phyloP scores from a whole-genome alignment of 805 yeast species.

The Saturnispora halmiae region DNA sequence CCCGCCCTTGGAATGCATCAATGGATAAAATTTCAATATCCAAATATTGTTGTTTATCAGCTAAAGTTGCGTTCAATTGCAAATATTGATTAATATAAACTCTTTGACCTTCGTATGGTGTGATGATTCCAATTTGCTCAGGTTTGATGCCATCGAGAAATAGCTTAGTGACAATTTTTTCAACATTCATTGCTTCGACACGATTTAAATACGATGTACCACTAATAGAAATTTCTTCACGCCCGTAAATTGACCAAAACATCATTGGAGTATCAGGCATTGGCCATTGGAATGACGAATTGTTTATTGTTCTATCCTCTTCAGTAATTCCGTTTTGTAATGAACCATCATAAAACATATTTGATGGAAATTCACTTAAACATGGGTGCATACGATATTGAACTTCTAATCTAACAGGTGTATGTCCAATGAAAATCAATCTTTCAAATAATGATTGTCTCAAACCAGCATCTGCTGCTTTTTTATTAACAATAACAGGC shows the following conservation, averaged over 20 bases:
- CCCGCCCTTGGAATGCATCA: constrained; percentile 55
- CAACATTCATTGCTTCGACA: constrained; percentile 84
- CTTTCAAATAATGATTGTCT: constrained; percentile 84
- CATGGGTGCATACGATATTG: constrained; percentile 95
- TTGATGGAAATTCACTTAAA: constrained; percentile 77
- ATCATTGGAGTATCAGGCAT: constrained; percentile 79
- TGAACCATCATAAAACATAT: constrained; percentile 87
- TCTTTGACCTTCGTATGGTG: constrained; percentile 93
- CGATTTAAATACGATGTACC: constrained; percentile 81
- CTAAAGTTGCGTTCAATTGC: constrained; percentile 57
- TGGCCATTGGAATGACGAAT: constrained; percentile 85
- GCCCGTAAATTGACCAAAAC: constrained; percentile 88
- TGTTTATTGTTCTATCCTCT: constrained; percentile 50
- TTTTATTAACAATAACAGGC: constrained; percentile 74
- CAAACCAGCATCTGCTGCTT: constrained; percentile 81
- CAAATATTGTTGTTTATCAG: constrained; percentile 51
- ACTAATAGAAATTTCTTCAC: constrained; percentile 74
- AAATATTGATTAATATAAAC: constrained; percentile 72
- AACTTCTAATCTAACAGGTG: constrained; percentile 78
- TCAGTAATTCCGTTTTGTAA: constrained; percentile 86
- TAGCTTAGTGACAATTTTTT: constrained; percentile 60
- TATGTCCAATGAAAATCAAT: constrained; percentile 68
- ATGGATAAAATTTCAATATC: constrained; percentile 82
- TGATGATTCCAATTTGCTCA: constrained; percentile 79
- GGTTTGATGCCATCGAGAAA: constrained; percentile 74